Evolutionary conservation across 192 early-diverging fungal species (phyloP), one percentile per base, ranked within the genome.

Genomic region (Pilaira anomala): DNA sequence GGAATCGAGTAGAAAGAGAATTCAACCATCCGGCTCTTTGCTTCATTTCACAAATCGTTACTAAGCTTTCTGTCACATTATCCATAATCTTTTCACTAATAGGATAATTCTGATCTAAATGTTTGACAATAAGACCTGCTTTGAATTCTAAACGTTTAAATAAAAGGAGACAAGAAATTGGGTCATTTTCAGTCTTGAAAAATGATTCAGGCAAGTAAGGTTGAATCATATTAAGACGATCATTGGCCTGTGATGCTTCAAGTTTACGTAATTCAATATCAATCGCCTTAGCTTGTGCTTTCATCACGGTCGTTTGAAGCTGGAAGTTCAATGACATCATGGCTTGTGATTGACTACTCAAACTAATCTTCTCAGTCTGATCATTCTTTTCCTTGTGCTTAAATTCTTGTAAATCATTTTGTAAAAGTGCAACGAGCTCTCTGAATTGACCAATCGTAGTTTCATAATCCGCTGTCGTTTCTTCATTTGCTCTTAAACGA

Each of bases 201-300:
- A 95, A 96, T 24, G 88, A 77, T 48, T 91, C 89, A 0, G 95
- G 93, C 50, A 96, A 67, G 65, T 91, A 97, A 2, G 89, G 83
- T 81, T 80, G 71, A 19, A 84, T 76, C 30, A 75, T 64, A 44
- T 74, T 78, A 36, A 92, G 60, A 48, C 91, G 85, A 68, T 91
- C 87, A 0, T 77, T 78, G 0, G 91, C 92, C 71, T 97, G 94
- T 3, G 80, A 72, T 13, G 88, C 90, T n/a, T 97, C 94, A 21
- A 97, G 71, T 48, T 90, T 88, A 5, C 90, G 85, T 54, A 97
- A 74, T 60, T 96, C 94, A 28, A 96, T 76, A 70, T 97, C 95
- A 36, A 97, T 87, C 11, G 89, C 82, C 77, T 91, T 93, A n/a
- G 93, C 89, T 65, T 93, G 87, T 1, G 89, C 84, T 68, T 93